Conservation (phyloP, 2,329 filamentous ascomycete species). For the Diaporthe sp. region DNA sequence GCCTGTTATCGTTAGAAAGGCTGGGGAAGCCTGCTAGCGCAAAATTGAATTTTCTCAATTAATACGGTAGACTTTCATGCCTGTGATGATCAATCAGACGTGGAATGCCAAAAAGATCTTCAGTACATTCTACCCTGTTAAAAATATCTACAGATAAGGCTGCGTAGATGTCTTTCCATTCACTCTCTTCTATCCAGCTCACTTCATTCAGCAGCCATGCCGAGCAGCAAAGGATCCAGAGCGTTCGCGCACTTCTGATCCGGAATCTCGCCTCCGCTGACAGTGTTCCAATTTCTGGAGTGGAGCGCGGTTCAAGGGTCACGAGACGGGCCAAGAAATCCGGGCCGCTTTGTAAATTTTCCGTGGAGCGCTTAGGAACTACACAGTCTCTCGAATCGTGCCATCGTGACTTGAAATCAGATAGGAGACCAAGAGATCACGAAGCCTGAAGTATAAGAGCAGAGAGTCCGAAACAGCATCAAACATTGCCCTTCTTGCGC, state of each 20-base stretch:
- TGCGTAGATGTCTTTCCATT: not conserved
- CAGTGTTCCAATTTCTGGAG: not conserved
- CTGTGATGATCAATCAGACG: not conserved
- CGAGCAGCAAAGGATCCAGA: not conserved
- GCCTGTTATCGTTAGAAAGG: no score
- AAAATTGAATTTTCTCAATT: no score
- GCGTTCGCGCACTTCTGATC: not conserved
- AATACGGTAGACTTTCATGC: no score
- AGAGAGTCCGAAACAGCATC: not conserved
- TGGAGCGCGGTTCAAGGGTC: not conserved
- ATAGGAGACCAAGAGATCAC: not conserved
- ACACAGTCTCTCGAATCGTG: not conserved
- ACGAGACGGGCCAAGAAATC: not conserved
- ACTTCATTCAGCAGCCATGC: not conserved
- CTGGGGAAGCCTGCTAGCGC: no score
- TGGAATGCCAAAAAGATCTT: not conserved
- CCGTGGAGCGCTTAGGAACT: not conserved
- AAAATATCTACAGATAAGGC: not conserved
- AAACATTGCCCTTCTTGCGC: no score
- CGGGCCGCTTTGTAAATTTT: not conserved
- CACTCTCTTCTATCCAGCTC: not conserved
- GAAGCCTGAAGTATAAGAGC: not conserved
- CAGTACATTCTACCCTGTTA: not conserved
- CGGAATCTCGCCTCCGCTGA: constrained; percentile 4
- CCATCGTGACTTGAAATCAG: not conserved